These are phyloP conservation scores for Chlamydomonas applanata DNA, from an alignment of 139 green algal species.

Conservation along the genomic window DNA sequence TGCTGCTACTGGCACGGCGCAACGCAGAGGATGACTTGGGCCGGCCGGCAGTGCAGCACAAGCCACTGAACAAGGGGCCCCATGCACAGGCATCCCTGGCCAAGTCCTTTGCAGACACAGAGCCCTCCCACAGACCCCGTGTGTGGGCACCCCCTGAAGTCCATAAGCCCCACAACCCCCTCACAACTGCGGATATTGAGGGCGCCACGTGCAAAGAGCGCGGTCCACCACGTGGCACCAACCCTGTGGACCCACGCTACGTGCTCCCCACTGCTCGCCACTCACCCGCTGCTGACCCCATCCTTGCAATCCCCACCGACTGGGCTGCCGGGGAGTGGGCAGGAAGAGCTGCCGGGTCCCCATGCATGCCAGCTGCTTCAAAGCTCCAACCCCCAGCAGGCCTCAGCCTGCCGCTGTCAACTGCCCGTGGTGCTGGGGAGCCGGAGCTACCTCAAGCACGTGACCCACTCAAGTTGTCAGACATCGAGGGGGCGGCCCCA, in stretches of 20 bases:
- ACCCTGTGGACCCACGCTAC: constrained; percentile 29
- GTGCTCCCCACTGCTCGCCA: constrained; percentile 4
- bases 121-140: not conserved
- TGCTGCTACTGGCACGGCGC: no score
- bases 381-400: not conserved
- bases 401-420: not conserved
- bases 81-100: constrained; percentile 17
- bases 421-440: not conserved
- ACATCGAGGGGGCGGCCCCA: constrained; percentile 14
- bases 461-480: not conserved
- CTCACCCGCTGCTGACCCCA: not conserved
- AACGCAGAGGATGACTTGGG: constrained; percentile 25
- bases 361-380: not conserved
- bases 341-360: no score
- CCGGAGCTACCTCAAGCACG: not conserved
- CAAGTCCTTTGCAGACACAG: constrained; percentile 2
- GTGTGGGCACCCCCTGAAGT: not conserved
- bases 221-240: constrained; percentile 15
- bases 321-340: no score
- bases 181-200: constrained; percentile 2
- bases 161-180: not conserved
- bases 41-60: constrained; percentile 22
- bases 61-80: constrained; percentile 28
- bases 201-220: not conserved
- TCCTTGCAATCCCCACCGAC: not conserved